These are phyloP conservation scores for Isatis tinctoria DNA, from an alignment of 345 rosid genomes.

Conservation along the genomic window DNA sequence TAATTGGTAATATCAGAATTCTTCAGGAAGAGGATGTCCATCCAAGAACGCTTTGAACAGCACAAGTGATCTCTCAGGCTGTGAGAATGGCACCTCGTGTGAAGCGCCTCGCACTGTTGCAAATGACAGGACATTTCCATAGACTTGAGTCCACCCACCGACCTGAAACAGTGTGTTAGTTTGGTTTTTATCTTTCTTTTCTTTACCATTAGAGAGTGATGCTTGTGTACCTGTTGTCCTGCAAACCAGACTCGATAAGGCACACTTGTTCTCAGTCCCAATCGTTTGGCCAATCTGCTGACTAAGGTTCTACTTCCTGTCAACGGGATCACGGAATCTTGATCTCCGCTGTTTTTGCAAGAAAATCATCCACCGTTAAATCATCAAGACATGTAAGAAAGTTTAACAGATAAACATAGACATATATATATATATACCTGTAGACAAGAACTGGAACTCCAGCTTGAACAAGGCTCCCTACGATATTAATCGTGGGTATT, in stretches of 20 bases:
- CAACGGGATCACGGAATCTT: conserved; percentile 93
- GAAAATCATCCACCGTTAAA: neutral
- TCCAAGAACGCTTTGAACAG: conserved; percentile 70
- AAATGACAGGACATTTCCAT: conserved; percentile 69
- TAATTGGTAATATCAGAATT: conserved; percentile 43
- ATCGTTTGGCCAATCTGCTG: conserved; percentile 48
- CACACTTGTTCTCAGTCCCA: conserved; percentile 55
- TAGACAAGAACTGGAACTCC: conserved; percentile 81
- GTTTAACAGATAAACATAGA: neutral
- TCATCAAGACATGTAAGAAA: neutral
- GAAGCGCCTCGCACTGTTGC: conserved; percentile 98
- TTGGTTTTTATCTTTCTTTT: neutral
- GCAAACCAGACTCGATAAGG: conserved; percentile 90
- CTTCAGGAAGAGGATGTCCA: conserved; percentile 63
- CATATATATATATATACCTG: conserved; percentile 45
- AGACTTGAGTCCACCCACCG: conserved; percentile 98
- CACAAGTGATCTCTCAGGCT: conserved; percentile 91
- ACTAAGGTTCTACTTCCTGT: conserved; percentile 81
- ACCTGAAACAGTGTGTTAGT: conserved; percentile 46
- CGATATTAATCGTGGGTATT: conserved; percentile 65
- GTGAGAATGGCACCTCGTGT: conserved; percentile 94
- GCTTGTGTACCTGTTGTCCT: conserved; percentile 61
- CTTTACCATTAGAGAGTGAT: neutral
- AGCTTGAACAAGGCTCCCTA: conserved; percentile 59
- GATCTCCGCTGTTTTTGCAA: conserved; percentile 69